Conservation (phyloP, 108 stramenopile genomes). For the Skeletonema menzelii region DNA sequence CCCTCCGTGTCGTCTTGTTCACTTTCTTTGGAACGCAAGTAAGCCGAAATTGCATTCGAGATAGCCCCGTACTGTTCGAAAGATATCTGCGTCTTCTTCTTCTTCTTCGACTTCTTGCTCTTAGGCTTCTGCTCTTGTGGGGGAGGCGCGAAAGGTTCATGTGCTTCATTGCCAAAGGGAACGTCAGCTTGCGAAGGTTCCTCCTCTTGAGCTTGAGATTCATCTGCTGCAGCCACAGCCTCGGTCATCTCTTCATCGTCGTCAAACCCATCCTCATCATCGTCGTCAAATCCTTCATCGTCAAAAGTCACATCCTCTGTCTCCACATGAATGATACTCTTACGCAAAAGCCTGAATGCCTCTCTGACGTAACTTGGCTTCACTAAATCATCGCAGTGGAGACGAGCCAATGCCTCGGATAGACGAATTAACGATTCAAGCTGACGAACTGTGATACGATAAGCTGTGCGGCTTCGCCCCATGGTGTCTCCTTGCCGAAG, state of each 20-base stretch:
- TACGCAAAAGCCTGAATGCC: slow-evolving; percentile 93
- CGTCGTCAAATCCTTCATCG: slow-evolving; percentile 73
- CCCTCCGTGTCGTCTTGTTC: slow-evolving; percentile 51
- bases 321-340: slow-evolving; percentile 97
- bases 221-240: slow-evolving; percentile 27
- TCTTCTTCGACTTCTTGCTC: slow-evolving; percentile 65
- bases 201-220: slow-evolving; percentile 43
- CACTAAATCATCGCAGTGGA: slow-evolving; percentile 91
- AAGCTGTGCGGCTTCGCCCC: slow-evolving; percentile 93
- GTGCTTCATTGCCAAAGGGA: slow-evolving; percentile 35
- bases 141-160: slow-evolving; percentile 7
- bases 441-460: slow-evolving; percentile 99
- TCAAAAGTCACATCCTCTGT: slow-evolving; percentile 95
- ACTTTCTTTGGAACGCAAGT: slow-evolving; percentile 82
- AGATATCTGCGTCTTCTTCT: slow-evolving; percentile 93
- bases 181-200: slow-evolving; percentile 42
- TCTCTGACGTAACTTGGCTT: slow-evolving; percentile 89
- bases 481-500: slow-evolving; percentile 94
- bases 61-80: slow-evolving; percentile 95
- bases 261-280: slow-evolving; percentile 22
- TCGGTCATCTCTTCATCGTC: slow-evolving; percentile 25
- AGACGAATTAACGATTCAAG: slow-evolving; percentile 98
- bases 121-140: slow-evolving; percentile 35
- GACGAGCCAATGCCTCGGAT: slow-evolving; percentile 93
- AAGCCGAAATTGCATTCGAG: slow-evolving; percentile 86